Base-by-base conservation (phyloP, 2,329 filamentous ascomycete species). In the Hypoxylon sp. region DNA sequence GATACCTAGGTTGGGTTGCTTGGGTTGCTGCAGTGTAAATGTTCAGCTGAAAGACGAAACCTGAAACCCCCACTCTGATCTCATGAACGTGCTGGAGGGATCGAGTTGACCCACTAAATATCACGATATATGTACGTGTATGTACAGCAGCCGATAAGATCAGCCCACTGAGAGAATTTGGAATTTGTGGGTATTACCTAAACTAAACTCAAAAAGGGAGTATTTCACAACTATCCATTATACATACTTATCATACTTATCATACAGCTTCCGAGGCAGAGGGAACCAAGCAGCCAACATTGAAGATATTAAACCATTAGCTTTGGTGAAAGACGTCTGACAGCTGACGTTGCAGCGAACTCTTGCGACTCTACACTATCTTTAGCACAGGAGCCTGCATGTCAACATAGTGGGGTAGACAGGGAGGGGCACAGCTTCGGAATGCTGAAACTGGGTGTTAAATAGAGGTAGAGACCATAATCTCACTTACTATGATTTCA, bases 1-100 rank as follows among this genome's bases (percentile, higher is more conserved):
- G n/a, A 17, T 29, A 35, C 3, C n/a, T n/a, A 57, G 51, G 21
- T 59, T 29, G 21, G 56, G 54, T 7, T 64, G 44, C 42, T 53
- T 62, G 21, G 44, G 58, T 31, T 39, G 42, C 44, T 44, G 17
- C 10, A 44, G 15, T 19, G 37, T 44, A 19, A 19, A 44, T 10
- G 39, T 44, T 44, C 39, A 21, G 7, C 39, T 21, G 19, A 21
- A 21, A 10, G 11, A 8, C 8, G n/a, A 44, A 44, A 44, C 17
- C 5, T n/a, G n/a, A n/a, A n/a, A n/a, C n/a, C 32, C 39, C 39
- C 39, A 44, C 56, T 32, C 35, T 60, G 27, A 44, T 37, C 32
- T 13, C 32, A 11, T 37, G 32, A 10, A 11, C 32, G 10, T 37
- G 32, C 32, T 37, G 32, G 13, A n/a, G n/a, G n/a, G n/a, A 32